Conservation (phyloP, 2,329 filamentous ascomycete genomes). For the Aspergillus transmontanensis region DNA sequence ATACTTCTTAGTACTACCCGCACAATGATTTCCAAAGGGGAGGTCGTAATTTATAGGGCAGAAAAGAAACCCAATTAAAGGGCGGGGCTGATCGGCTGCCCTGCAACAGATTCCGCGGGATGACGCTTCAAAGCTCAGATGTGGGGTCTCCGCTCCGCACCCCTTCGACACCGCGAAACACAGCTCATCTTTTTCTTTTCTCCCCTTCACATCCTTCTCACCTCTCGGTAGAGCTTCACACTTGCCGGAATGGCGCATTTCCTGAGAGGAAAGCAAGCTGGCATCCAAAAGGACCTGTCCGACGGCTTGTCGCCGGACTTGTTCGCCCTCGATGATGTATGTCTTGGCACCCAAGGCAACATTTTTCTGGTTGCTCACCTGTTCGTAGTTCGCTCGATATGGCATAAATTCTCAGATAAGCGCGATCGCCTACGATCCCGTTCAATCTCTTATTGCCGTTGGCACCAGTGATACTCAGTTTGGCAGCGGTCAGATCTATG, state of each 20-base stretch:
- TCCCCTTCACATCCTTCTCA: constrained; percentile 14
- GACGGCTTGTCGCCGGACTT: constrained; percentile 74
- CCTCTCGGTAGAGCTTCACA: constrained; percentile 7
- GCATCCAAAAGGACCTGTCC: constrained; percentile 88
- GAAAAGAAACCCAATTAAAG: background rate
- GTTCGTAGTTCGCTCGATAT: constrained; percentile 64
- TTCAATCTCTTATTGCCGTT: constrained; percentile 90
- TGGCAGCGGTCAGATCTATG: constrained; percentile 82
- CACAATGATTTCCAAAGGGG: background rate
- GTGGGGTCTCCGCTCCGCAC: constrained; percentile 22
- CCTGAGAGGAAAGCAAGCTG: constrained; percentile 87
- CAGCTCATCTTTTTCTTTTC: constrained; percentile 23
- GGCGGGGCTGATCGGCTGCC: background rate
- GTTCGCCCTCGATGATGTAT: constrained; percentile 80
- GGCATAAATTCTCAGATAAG: constrained; percentile 78
- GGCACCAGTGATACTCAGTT: constrained; percentile 87
- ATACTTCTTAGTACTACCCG: too few relatives aligned
- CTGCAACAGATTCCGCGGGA: background rate
- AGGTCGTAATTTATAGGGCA: background rate
- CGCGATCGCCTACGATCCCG: constrained; percentile 85
- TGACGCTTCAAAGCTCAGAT: constrained; percentile 1
- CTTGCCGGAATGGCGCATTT: constrained; percentile 73
- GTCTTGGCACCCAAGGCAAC: constrained; percentile 34
- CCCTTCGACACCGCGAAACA: constrained; percentile 13
- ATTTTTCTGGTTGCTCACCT: constrained; percentile 15